Evolutionary conservation across 257 asterid species (phyloP), one percentile per base, ranked within the genome.

Genomic region (Sherardia arvensis): DNA sequence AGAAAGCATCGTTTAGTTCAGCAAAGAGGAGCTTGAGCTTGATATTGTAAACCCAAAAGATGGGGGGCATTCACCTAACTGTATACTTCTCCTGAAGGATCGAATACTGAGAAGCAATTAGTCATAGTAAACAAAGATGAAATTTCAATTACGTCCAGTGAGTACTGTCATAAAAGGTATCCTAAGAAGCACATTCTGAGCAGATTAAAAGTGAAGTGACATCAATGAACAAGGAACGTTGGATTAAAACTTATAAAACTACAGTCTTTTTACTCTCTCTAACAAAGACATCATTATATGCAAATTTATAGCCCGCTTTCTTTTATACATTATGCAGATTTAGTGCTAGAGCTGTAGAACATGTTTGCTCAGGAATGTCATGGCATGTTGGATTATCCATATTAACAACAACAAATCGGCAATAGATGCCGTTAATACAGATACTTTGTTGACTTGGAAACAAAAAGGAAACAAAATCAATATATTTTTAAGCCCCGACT

Each of bases 1-100:
- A 54, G 90, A 80, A 64, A 87, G 87, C 77, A 79, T 70, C 63
- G 75, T 80, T 70, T 76, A 83, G 67, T 78, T 81, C 72, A 60
- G 76, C 75, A 70, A 69, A 57, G 74, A 79, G 74, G 78, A 77
- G 51, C 57, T 54, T 12, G 78, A 77, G 51, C 57, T 54, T 12
- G 85, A 79, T 62, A 86, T 66, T 70, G 76, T 65, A 58, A 78
- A 74, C 67, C 62, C 79, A 72, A 87, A 81, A 67, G 79, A 70
- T 59, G 45, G 64, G 53, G 53, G 43, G 34, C 30, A 68, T 66
- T 68, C 72, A 78, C 66, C 43, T 45, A 73, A 73, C 69, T 85
- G 79, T 61, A 93, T 96, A 66, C 95, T 84, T 62, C 93, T 54
- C 81, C 78, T 10, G 73, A 61, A 45, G 71, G 43, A 47, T 40